phyloP scores from a whole-genome alignment of 2,329 filamentous ascomycete genomes.

The Verticillium isaacii region DNA sequence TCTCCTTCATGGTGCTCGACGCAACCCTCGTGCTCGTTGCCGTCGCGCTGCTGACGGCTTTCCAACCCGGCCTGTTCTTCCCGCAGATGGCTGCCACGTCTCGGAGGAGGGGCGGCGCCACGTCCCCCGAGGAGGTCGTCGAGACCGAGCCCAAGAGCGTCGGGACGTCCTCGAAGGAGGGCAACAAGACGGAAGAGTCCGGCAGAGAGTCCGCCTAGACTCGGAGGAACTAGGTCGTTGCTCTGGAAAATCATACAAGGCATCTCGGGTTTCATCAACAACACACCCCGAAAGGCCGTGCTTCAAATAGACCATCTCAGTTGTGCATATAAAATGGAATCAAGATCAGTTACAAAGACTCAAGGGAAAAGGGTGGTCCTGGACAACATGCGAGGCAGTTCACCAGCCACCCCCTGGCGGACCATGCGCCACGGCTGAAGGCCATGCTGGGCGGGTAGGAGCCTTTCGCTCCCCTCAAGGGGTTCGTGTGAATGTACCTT shows the following conservation, averaged over 20 bases:
- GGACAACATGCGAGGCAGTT: too few relatives aligned
- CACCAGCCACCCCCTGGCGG: conserved; percentile 26
- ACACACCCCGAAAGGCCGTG: not conserved
- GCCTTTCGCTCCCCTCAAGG: too few relatives aligned
- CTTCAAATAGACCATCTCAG: not conserved
- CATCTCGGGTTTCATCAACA: not conserved
- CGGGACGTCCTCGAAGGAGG: conserved; percentile 3
- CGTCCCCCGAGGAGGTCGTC: conserved; percentile 7
- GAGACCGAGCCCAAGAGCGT: conserved; percentile 15
- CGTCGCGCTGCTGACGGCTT: conserved; percentile 42
- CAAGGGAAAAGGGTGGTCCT: too few relatives aligned
- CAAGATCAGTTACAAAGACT: too few relatives aligned
- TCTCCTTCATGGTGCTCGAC: conserved; percentile 55
- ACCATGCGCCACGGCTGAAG: conserved; percentile 43
- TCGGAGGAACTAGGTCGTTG: not conserved
- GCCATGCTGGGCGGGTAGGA: too few relatives aligned
- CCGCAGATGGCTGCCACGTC: conserved; percentile 41
- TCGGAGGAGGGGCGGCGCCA: not conserved
- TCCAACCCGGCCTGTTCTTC: conserved; percentile 52
- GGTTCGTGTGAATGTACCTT: too few relatives aligned
- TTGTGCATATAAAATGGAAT: not conserved
- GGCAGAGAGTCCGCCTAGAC: not conserved
- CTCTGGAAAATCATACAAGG: not conserved
- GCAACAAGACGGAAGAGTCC: conserved; percentile 6
- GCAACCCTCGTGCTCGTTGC: conserved; percentile 44